Evolutionary conservation across 768 basidiomycete genomes (phyloP).

Genomic region (Lactifluus pinguis): DNA sequence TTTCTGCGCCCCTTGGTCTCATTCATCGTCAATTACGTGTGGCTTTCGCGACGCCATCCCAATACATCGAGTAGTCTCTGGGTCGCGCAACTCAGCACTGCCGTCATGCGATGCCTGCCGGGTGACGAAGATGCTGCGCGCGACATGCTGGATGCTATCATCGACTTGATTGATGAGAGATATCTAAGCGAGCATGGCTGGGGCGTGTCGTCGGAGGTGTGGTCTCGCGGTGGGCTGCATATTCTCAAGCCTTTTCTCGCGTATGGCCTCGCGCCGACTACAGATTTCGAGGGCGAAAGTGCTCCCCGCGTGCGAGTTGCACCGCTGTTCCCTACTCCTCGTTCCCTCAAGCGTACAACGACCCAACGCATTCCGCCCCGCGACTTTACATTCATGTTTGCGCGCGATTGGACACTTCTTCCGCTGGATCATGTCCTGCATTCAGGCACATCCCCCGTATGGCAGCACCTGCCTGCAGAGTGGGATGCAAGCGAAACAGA

Average conservation of each 20-base stretch:
- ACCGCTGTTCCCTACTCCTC: slow-evolving; percentile 41
- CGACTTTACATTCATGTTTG: slow-evolving; percentile 36
- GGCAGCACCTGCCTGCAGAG: slow-evolving; percentile 51
- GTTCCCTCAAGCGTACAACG: slow-evolving; percentile 47
- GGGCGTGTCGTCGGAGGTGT: slow-evolving; percentile 32
- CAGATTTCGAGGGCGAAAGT: slow-evolving; percentile 6
- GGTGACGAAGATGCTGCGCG: slow-evolving; percentile 64
- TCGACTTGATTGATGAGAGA: slow-evolving; percentile 30
- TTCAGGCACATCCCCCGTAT: slow-evolving; percentile 64
- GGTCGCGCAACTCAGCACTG: slow-evolving; percentile 55
- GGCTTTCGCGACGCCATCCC: slow-evolving; percentile 50
- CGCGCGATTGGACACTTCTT: slow-evolving; percentile 56
- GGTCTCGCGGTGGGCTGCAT: slow-evolving; percentile 42
- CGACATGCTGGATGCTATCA: slow-evolving; percentile 34
- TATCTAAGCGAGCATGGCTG: slow-evolving; percentile 35
- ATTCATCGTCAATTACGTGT: slow-evolving; percentile 46
- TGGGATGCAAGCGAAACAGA: slow-evolving; percentile 82
- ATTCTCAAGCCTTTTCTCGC: slow-evolving; percentile 54
- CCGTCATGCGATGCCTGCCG: slow-evolving; percentile 47
- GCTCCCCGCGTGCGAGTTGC: slow-evolving; percentile 31
- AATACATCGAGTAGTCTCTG: slow-evolving; percentile 48
- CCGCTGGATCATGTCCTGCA: slow-evolving; percentile 74
- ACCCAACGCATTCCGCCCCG: slow-evolving; percentile 40
- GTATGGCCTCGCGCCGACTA: slow-evolving; percentile 36
- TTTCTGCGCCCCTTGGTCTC: slow-evolving; percentile 46